Evolutionary conservation across 1,284 basidiomycete species (phyloP).

Genomic region (Microbotryum intermedium): DNA sequence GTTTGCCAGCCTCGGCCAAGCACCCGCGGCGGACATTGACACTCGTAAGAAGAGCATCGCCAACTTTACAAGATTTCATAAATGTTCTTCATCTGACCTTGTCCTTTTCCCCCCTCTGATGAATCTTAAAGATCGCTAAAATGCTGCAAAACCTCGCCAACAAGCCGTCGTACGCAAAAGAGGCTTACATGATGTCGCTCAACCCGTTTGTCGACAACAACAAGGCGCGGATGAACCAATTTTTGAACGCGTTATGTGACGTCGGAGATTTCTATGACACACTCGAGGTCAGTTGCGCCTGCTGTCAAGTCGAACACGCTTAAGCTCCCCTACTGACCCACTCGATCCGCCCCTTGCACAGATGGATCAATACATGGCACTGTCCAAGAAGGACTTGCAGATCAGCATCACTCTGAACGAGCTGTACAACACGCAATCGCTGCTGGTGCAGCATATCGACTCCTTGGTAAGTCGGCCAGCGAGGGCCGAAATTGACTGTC

Average conservation of each 20-base stretch:
- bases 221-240: slow-evolving; percentile 92
- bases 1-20: slow-evolving; percentile 73
- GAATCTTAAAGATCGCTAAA: slow-evolving; percentile 81
- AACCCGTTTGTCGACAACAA: slow-evolving; percentile 99
- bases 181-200: slow-evolving; percentile 95
- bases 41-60: slow-evolving; percentile 50
- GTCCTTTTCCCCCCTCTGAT: neutral
- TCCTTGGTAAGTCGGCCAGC: slow-evolving; percentile 57
- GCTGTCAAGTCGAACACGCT: neutral
- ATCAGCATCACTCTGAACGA: slow-evolving; percentile 99
- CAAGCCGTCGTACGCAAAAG: slow-evolving; percentile 95
- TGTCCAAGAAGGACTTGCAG: slow-evolving; percentile 96
- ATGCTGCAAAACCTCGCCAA: slow-evolving; percentile 99
- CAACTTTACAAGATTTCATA: neutral
- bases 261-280: slow-evolving; percentile 99
- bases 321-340: neutral
- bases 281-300: slow-evolving; percentile 60
- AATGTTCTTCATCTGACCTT: neutral
- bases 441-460: slow-evolving; percentile 82
- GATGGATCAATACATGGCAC: slow-evolving; percentile 99
- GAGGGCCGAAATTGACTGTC: too few relatives aligned
- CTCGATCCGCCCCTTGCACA: slow-evolving; percentile 35
- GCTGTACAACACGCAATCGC: slow-evolving; percentile 45
- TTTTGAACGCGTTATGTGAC: slow-evolving; percentile 92
- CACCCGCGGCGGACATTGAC: slow-evolving; percentile 93